Evolutionary conservation across 2,329 filamentous ascomycete species (phyloP), one percentile per base, ranked within the genome.

Genomic region (Diaporthe ampelina): DNA sequence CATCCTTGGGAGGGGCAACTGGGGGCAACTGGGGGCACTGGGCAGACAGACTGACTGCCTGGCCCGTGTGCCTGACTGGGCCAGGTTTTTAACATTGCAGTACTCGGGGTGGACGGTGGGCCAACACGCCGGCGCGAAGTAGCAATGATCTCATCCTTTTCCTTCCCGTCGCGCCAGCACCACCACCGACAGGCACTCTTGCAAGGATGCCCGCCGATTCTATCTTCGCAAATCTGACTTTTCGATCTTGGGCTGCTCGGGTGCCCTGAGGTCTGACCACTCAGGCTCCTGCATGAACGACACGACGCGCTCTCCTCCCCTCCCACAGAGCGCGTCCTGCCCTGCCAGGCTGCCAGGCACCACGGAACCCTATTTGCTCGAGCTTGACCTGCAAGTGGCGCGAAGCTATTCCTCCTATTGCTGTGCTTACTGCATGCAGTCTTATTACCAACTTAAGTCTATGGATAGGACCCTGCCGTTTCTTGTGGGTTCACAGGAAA

Each of bases 221-320:
- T 32, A 56, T 68, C 61, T 50, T 68, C 50, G 59, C 59, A 69
- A 63, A 69, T 73, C 71, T 68, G 71, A 68, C 71, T 68, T 58
- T 58, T 63, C 45, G 50, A 73, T 73, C 71, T 58, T 43, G 37
- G 37, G 37, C 37, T 40, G 35, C 35, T 37, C 11, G 40, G 40
- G 40, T 43, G 40, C 40, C 17, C 15, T 6, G 40, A 26, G 50
- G 50, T 54, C 61, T 50, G 70, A 63, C 70, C 70, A 63, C 70
- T 72, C 70, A 72, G 11, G 35, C 57, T 72, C 70, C 54, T 63
- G 70, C 63, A 68, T 68, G 70, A 54, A 59, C 45, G 32, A 59
- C 37, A 63, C 70, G 70, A 61, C 57, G 70, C 57, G 70, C 57
- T 71, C 50, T 71, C 37, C 24, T n/a, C 21, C 3, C 6, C 17